Evolutionary conservation across 768 basidiomycete genomes (phyloP), one percentile per base, ranked within the genome.

Genomic region (Psilocybe sp.): DNA sequence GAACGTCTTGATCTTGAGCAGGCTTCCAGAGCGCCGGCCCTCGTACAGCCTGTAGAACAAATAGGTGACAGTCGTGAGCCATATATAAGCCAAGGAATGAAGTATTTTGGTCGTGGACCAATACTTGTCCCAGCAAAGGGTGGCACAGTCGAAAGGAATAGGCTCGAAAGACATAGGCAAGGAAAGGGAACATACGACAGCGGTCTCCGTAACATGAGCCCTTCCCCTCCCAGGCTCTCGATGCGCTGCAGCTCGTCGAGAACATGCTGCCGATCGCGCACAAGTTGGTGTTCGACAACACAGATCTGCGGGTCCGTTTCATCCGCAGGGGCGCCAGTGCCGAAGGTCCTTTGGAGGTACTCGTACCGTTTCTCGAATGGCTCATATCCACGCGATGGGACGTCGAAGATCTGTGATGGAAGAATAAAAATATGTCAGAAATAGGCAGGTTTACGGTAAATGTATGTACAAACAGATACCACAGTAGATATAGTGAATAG

Each of bases 1-100:
- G 61, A 82, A 84, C 3, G 79, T 78, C 74, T 84, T 84, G 60
- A 84, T 72, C 59, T 84, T 84, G 13, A 80, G 62, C 4, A 84
- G 62, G 3, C 76, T 73, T 5, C 58, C 64, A 0, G 79, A 81
- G 19, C 81, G 69, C 6, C 64, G 59, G 3, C 75, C 75, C 59
- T 82, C 79, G 49, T 84, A 84, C 35, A 64, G 39, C 19, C 79
- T 80, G 33, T 3, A 19, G 3, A 32, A 14, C 16, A 44, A 31
- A 28, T 28, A 28, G 23, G 23, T 28, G 23, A 28, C 4, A 31
- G 7, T 4, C 31, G 38, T 37, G 16, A 28, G 12, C 6, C 14
- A n/a, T 46, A 19, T 14, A n/a, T n/a, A n/a, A n/a, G n/a, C n/a
- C n/a, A n/a, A n/a, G 33, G 4, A 18, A 20, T 14, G 43, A 44